Conservation (phyloP, 345 rosid species). For the Citrus cavaleriei region DNA sequence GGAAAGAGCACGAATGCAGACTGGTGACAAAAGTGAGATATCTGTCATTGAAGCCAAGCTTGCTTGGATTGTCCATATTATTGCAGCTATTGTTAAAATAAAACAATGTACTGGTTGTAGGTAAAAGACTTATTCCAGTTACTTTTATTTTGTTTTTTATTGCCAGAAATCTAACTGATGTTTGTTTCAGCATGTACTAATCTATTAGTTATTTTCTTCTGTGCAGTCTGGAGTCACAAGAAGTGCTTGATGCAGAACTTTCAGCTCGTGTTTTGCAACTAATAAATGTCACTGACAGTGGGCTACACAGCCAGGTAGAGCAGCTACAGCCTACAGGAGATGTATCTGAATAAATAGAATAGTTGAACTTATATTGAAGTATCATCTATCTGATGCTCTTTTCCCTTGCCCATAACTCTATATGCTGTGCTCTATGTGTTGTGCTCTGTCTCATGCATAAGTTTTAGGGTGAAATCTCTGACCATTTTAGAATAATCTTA, state of each 20-base stretch:
- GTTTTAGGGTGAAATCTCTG: neutral
- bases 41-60: constrained; percentile 88
- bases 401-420: neutral
- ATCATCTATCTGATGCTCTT: neutral
- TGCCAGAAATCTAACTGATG: constrained; percentile 10
- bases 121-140: constrained; percentile 29
- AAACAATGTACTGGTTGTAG: constrained; percentile 90
- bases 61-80: constrained; percentile 94
- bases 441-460: neutral
- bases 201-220: constrained; percentile 10
- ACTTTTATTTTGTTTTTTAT: neutral
- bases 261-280: constrained; percentile 97
- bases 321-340: neutral
- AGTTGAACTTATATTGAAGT: constrained; percentile 3
- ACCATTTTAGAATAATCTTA: neutral
- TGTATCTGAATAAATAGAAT: neutral
- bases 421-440: neutral
- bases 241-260: constrained; percentile 97
- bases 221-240: constrained; percentile 91
- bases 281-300: constrained; percentile 87
- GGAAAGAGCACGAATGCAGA: constrained; percentile 74
- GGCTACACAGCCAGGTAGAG: constrained; percentile 78
- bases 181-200: constrained; percentile 11
- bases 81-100: constrained; percentile 87
- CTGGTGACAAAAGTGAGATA: constrained; percentile 66